These are phyloP conservation scores for Diaporthe sp. DNA, from an alignment of 2,329 filamentous ascomycete genomes.

Conservation along the genomic window DNA sequence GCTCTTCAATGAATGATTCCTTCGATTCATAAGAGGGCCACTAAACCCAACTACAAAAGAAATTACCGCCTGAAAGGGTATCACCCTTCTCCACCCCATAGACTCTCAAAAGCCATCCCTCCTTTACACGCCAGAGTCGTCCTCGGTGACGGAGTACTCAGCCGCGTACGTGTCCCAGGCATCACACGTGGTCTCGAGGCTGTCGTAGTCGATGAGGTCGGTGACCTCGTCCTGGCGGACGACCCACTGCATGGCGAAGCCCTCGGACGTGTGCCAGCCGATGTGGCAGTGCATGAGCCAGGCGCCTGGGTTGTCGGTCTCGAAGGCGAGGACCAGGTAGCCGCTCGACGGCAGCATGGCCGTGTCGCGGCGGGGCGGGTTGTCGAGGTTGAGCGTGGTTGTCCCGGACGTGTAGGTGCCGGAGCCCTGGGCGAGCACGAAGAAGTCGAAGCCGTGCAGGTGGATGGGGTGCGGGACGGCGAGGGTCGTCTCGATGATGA, in stretches of 20 bases:
- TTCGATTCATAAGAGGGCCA: background rate
- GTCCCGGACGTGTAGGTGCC: conserved; percentile 49
- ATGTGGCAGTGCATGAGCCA: conserved; percentile 64
- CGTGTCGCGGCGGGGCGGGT: conserved; percentile 64
- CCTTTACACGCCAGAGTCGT: conserved; percentile 52
- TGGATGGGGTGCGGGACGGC: conserved; percentile 56
- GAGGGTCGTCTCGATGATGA: conserved; percentile 49
- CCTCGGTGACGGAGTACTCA: conserved; percentile 44
- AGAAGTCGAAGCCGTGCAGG: conserved; percentile 60
- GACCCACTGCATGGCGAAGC: conserved; percentile 67
- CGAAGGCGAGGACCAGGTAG: conserved; percentile 63
- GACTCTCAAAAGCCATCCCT: background rate
- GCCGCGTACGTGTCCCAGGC: conserved; percentile 49
- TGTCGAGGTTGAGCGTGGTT: conserved; percentile 52
- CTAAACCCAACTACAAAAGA: background rate
- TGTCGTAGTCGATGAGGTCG: conserved; percentile 42
- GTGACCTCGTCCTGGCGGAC: conserved; percentile 51
- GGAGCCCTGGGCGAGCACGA: conserved; percentile 51
- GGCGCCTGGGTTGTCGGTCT: conserved; percentile 64
- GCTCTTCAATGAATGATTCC: background rate
- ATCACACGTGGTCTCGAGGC: conserved; percentile 48
- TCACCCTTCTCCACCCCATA: background rate
- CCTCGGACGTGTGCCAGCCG: conserved; percentile 64
- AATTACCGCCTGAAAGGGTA: background rate
- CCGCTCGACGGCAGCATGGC: conserved; percentile 59